Conservation (phyloP, 2,329 filamentous ascomycete species). For the Rhynchosporium secalis region DNA sequence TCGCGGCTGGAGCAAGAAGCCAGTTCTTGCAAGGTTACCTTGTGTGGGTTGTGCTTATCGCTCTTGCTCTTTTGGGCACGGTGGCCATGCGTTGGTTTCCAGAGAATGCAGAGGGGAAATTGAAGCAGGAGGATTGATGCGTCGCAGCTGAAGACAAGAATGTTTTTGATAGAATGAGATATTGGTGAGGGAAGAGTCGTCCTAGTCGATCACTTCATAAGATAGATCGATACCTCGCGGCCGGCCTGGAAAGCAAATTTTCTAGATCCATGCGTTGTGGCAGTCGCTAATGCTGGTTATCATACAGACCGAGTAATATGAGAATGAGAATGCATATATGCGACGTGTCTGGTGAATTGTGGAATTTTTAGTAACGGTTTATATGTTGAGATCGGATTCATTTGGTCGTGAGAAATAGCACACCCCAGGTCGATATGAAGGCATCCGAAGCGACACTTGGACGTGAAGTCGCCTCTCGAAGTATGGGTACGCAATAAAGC, state of each 20-base stretch:
- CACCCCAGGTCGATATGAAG: no score
- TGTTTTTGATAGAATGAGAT: background rate
- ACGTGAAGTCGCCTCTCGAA: no score
- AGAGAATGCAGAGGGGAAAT: slow-evolving; percentile 35
- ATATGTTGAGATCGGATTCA: no score
- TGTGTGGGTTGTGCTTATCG: slow-evolving; percentile 60
- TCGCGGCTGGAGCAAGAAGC: slow-evolving; percentile 63
- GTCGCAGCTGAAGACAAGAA: background rate
- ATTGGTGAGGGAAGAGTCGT: background rate
- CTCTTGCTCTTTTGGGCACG: slow-evolving; percentile 39
- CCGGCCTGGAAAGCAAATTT: background rate
- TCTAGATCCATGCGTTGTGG: background rate
- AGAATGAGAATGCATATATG: no score
- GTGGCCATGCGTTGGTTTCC: slow-evolving; percentile 41
- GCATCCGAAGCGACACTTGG: no score
- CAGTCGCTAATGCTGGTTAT: background rate
- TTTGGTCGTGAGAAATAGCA: no score
- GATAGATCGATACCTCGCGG: background rate
- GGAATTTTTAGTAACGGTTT: no score
- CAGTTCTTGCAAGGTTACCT: slow-evolving; percentile 65
- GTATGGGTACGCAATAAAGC: no score
- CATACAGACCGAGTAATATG: background rate
- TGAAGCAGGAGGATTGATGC: slow-evolving; percentile 18
- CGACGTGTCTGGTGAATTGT: no score
- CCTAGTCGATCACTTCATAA: background rate